These are phyloP conservation scores for Ambrosiella beaveri DNA, from an alignment of 2,329 filamentous ascomycete genomes.

Conservation along the genomic window DNA sequence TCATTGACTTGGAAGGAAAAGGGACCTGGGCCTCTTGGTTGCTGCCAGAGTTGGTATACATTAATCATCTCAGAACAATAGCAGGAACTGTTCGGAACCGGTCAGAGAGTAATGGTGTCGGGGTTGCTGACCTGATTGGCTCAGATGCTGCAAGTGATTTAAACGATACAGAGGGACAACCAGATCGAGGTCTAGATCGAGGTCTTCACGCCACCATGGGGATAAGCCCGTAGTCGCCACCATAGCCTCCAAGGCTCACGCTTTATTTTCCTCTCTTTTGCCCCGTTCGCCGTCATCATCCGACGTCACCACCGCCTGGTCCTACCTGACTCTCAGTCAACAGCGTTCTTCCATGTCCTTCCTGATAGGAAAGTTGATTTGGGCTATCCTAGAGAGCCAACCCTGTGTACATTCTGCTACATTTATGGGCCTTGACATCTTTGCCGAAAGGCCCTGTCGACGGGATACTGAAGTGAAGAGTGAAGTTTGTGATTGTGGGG, in stretches of 20 bases:
- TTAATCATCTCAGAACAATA: constrained; percentile 1
- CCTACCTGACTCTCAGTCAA: neutral
- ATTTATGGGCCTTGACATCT: constrained; percentile 7
- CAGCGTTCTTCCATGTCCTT: constrained; percentile 3
- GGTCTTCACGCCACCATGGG: neutral
- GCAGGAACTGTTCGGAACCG: neutral
- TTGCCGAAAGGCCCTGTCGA: neutral
- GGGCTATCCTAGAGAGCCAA: constrained; percentile 10
- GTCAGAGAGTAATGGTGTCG: neutral
- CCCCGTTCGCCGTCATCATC: neutral
- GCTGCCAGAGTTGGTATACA: constrained; percentile 2
- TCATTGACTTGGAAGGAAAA: constrained; percentile 6
- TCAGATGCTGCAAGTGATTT: neutral
- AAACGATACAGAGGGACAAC: neutral
- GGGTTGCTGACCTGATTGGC: neutral
- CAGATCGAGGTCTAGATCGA: no score
- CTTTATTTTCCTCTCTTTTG: neutral
- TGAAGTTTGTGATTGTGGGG: neutral
- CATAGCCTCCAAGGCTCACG: neutral
- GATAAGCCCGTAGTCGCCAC: neutral
- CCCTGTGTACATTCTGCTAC: neutral
- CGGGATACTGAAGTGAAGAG: neutral
- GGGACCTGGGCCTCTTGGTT: constrained; percentile 6
- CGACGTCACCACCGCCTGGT: neutral
- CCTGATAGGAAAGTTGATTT: constrained; percentile 8